Evolutionary conservation across 495 filamentous ascomycete species (phyloP).

Genomic region (Aspergillus homomorphus): DNA sequence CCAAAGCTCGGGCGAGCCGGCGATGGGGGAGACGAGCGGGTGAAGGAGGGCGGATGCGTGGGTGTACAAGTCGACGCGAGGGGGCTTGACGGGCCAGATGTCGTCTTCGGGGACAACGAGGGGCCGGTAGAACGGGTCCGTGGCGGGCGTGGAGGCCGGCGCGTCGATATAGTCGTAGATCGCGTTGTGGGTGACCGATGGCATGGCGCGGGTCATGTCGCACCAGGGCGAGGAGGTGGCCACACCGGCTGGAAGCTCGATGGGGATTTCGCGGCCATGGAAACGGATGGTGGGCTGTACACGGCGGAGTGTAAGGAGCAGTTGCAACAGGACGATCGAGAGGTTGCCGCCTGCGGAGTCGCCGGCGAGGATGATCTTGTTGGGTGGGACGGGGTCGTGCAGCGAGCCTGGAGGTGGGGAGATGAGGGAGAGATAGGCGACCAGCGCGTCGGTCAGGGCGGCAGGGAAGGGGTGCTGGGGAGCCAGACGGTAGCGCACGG

Average conservation of each 20-base stretch:
- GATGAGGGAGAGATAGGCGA: conserved; percentile 78
- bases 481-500: conserved; percentile 82
- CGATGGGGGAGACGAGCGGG: conserved; percentile 70
- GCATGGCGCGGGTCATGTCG: conserved; percentile 71
- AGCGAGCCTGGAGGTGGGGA: conserved; percentile 72
- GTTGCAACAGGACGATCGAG: conserved; percentile 65
- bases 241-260: conserved; percentile 67
- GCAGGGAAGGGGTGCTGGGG: conserved; percentile 83
- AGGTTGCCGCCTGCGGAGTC: conserved; percentile 88
- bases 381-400: conserved; percentile 65
- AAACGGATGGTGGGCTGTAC: conserved; percentile 53
- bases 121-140: conserved; percentile 18
- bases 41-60: conserved; percentile 62
- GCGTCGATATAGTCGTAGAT: conserved; percentile 73
- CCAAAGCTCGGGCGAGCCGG: conserved; percentile 60
- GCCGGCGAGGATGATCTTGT: conserved; percentile 75
- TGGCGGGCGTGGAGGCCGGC: conserved; percentile 32
- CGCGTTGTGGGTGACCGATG: conserved; percentile 61
- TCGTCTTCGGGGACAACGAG: conserved; percentile 46
- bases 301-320: conserved; percentile 67
- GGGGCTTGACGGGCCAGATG: conserved; percentile 71
- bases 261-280: conserved; percentile 58
- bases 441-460: conserved; percentile 77
- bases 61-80: conserved; percentile 66
- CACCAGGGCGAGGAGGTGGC: conserved; percentile 69